phyloP scores from a whole-genome alignment of 148 eudicot genomes.

The Heliosperma pusillum region DNA sequence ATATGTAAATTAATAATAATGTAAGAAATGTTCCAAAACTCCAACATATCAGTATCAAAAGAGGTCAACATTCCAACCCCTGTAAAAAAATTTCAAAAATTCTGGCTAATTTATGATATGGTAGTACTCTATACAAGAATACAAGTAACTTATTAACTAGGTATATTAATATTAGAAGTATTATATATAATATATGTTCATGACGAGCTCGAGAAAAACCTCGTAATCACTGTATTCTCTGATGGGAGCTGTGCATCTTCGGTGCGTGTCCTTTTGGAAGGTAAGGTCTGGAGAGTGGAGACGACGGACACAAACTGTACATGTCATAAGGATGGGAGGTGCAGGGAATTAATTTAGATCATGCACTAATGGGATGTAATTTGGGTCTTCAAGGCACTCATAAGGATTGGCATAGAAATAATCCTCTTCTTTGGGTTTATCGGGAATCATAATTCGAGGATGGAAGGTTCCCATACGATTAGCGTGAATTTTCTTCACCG shows the following conservation, averaged over 20 bases:
- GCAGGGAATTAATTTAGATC: constrained; percentile 15
- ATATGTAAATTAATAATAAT: background rate
- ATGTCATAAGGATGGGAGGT: constrained; percentile 12
- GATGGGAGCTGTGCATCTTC: background rate
- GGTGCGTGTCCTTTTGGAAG: too few species aligned
- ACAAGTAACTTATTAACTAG: constrained; percentile 27
- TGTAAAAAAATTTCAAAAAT: constrained; percentile 4
- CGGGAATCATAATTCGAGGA: constrained; percentile 37
- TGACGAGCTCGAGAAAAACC: constrained; percentile 16
- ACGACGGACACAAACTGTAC: constrained; percentile 5
- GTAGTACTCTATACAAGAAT: constrained; percentile 37
- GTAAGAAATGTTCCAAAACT: constrained; percentile 14
- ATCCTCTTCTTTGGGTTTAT: constrained; percentile 57
- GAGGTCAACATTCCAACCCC: background rate
- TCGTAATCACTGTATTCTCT: background rate
- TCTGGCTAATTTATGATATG: constrained; percentile 19
- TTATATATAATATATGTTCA: constrained; percentile 25
- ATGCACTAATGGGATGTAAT: constrained; percentile 32
- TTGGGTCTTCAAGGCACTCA: constrained; percentile 37
- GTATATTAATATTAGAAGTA: background rate
- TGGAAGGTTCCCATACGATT: constrained; percentile 45
- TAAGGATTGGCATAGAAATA: constrained; percentile 53
- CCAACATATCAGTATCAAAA: background rate
- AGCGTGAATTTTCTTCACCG: constrained; percentile 44
- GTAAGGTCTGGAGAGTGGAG: too few species aligned